Evolutionary conservation across 352 stramenopile genomes (phyloP).

Genomic region (Thalassiosira mediterranea): DNA sequence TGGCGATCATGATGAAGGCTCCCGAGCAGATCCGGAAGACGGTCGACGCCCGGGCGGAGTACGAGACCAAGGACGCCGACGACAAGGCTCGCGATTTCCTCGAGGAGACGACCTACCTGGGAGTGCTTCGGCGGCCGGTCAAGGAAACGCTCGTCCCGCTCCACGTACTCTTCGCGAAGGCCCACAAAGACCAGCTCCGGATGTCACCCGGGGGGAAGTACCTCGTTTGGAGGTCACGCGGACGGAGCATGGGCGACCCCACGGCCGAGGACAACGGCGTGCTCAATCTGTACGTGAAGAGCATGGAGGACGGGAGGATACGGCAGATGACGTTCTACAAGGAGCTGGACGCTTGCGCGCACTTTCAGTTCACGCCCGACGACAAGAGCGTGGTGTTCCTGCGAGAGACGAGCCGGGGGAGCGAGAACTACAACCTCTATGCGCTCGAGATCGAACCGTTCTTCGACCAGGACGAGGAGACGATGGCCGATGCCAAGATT

Average conservation of each 20-base stretch:
- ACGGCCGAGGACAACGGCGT: conserved; percentile 16
- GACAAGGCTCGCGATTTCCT: not conserved
- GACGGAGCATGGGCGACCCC: conserved; percentile 6
- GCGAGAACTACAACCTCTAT: conserved; percentile 31
- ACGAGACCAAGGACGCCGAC: not conserved
- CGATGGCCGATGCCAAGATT: not conserved
- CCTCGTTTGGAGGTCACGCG: conserved; percentile 26
- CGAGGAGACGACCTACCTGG: not conserved
- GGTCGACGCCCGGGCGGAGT: not conserved
- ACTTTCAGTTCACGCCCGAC: conserved; percentile 29
- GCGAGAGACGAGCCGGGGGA: conserved; percentile 22
- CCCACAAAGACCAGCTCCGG: conserved; percentile 16
- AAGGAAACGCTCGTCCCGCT: conserved; percentile 20
- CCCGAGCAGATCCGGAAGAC: not conserved
- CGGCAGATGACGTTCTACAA: conserved; percentile 25
- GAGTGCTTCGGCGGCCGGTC: not conserved
- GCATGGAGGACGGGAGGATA: conserved; percentile 6
- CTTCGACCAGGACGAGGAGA: conserved; percentile 5
- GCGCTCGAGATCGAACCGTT: conserved; percentile 24
- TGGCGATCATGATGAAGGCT: not conserved
- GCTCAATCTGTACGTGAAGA: conserved; percentile 21
- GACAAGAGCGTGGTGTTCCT: conserved; percentile 26
- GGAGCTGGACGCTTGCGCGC: conserved; percentile 22
- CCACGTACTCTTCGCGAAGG: conserved; percentile 24
- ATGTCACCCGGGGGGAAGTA: conserved; percentile 31